Percentiles rank a stretch among this genome's conserved stretches.
phyloP scores from a whole-genome alignment of 2,329 filamentous ascomycete genomes.

The Diplodia intermedia region DNA sequence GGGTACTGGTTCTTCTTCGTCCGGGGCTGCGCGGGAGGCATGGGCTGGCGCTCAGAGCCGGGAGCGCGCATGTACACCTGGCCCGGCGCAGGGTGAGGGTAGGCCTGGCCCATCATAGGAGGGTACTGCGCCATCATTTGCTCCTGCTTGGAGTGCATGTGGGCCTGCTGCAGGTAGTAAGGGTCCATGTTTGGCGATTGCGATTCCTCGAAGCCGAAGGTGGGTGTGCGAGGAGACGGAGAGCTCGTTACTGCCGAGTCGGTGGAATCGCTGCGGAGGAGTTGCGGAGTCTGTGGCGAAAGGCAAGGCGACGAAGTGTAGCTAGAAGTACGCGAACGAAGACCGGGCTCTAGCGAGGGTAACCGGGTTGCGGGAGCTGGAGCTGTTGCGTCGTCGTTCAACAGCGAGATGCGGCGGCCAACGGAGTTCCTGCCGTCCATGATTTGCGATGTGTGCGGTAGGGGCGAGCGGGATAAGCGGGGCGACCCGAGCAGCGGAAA shows the following conservation, averaged over 20 bases:
- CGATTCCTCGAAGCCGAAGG: slow-evolving; percentile 40
- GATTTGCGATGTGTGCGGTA: slow-evolving; percentile 32
- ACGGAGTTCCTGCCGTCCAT: slow-evolving; percentile 61
- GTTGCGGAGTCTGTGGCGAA: slow-evolving; percentile 55
- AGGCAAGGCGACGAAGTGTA: slow-evolving; percentile 56
- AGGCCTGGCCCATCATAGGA: slow-evolving; percentile 30
- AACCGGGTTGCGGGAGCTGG: slow-evolving; percentile 44
- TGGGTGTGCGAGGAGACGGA: slow-evolving; percentile 57
- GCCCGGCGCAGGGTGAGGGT: slow-evolving; percentile 28
- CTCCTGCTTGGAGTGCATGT: background rate
- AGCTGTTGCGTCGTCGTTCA: slow-evolving; percentile 53
- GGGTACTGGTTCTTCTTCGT: slow-evolving; percentile 73
- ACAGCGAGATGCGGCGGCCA: slow-evolving; percentile 58
- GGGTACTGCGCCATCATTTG: background rate
- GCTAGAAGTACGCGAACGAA: slow-evolving; percentile 51
- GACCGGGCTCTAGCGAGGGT: slow-evolving; percentile 44
- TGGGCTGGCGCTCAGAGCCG: slow-evolving; percentile 47
- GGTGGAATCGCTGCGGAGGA: slow-evolving; percentile 55
- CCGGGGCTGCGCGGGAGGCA: slow-evolving; percentile 53
- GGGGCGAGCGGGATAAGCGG: slow-evolving; percentile 21
- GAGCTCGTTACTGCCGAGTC: slow-evolving; percentile 53
- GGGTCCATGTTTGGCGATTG: background rate
- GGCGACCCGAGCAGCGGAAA: slow-evolving; percentile 25
- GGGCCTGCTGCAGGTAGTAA: background rate
- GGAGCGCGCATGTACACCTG: slow-evolving; percentile 20